Evolutionary conservation across 176 grass and related monocot species (phyloP), one percentile per base, ranked within the genome.

Genomic region (Oryza nivara): DNA sequence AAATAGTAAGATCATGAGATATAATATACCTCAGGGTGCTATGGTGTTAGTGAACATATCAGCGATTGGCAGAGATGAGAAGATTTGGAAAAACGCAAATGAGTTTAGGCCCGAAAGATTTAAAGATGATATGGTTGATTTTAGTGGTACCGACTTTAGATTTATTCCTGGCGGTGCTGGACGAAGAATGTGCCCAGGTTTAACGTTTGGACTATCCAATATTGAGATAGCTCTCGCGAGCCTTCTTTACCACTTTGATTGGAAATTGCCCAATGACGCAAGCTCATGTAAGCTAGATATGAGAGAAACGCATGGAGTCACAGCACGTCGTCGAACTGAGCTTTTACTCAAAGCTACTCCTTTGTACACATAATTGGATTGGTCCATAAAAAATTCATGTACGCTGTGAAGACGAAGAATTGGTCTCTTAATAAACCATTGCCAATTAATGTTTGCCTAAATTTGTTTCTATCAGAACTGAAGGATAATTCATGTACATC

Each of bases 51-150:
- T 90, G 28, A 93, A 93, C 3, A 72, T 58, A 1, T 93, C 72
- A 9, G 85, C 91, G 0, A 93, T 93, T 8, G 85, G 88, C 0
- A 86, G 76, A 19, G 92, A 89, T 4, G 80, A 82, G 0, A 61
- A 70, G 10, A 67, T 25, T 32, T 94, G 92, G 92, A 68, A 79
- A 0, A 34, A 82, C 6, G 80, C 83, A 0, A 22, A 67, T 9
- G 80, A 94, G 45, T 91, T 90, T 38, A 85, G 15, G 14, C 88
- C 88, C 0, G 78, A 87, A 26, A 80, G 88, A 68, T 90, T 90
- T 7, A 40, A 77, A 11, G 40, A 45, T 0, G 84, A 70, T 1
- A 2, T 0, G 4, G 14, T 77, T 1, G 88, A 87, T 48, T 77
- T 70, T 3, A 70, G 23, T 11, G 88, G 64, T 2, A 11, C 28